Conservation (phyloP, 2,329 filamentous ascomycete genomes). For the Cercospora sp. region DNA sequence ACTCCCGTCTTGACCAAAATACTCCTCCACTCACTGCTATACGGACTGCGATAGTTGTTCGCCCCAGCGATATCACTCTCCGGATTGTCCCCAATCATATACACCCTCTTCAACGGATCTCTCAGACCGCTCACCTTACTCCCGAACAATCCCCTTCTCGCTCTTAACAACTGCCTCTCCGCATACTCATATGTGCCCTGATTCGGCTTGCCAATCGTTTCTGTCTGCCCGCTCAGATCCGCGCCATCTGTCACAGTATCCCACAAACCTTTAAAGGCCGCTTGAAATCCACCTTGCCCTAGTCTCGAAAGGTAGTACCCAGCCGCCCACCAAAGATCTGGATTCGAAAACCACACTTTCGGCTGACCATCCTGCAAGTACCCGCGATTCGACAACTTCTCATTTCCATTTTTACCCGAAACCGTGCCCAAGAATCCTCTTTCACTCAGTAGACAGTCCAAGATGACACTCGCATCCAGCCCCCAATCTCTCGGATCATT, state of each 20-base stretch:
- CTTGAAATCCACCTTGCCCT: constrained; percentile 87
- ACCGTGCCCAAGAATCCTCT: constrained; percentile 79
- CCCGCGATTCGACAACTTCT: constrained; percentile 66
- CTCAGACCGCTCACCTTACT: constrained; percentile 32
- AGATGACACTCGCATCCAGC: constrained; percentile 79
- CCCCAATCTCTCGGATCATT: constrained; percentile 97
- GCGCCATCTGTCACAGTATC: constrained; percentile 63
- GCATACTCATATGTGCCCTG: constrained; percentile 78
- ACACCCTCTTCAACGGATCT: constrained; percentile 67
- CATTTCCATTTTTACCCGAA: constrained; percentile 68
- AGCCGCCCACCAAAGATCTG: constrained; percentile 86
- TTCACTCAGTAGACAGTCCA: constrained; percentile 78
- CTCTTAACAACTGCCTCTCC: constrained; percentile 67
- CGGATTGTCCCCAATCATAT: constrained; percentile 77
- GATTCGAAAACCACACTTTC: constrained; percentile 81
- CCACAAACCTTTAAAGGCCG: constrained; percentile 80
- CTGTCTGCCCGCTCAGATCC: constrained; percentile 47
- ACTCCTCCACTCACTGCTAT: constrained; percentile 73
- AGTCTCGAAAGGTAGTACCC: constrained; percentile 81
- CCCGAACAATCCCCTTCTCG: constrained; percentile 54
- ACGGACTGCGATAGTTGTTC: constrained; percentile 68
- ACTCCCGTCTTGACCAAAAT: constrained; percentile 81
- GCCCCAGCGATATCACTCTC: constrained; percentile 89
- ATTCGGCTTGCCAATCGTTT: constrained; percentile 80
- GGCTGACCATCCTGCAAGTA: constrained; percentile 83